Percentiles rank a stretch among this genome's conserved stretches.
Evolutionary conservation across 164 flowering plant genomes (phyloP).

Genomic region (Liquidambar formosana): DNA sequence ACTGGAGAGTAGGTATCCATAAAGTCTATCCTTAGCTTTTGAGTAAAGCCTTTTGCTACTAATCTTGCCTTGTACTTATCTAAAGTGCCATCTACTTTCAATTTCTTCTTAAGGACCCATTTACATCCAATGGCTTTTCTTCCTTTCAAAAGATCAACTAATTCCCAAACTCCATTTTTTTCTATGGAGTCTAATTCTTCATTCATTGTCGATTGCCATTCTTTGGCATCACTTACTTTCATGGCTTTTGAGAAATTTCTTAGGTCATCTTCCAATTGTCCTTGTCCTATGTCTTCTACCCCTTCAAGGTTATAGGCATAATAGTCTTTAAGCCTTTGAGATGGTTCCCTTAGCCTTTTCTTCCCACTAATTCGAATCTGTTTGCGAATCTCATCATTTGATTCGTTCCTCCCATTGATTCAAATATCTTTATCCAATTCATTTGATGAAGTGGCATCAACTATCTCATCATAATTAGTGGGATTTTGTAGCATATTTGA

Average conservation of each 20-base stretch:
- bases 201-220: not conserved
- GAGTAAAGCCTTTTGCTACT: too few relatives aligned
- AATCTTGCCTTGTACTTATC: not conserved
- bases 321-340: too few relatives aligned
- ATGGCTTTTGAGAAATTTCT: not conserved
- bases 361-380: not conserved
- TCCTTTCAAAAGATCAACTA: not conserved
- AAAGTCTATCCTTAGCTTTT: not conserved
- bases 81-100: not conserved
- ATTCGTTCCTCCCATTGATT: too few relatives aligned
- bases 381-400: too few relatives aligned
- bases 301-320: too few relatives aligned
- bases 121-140: not conserved
- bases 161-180: not conserved
- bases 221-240: not conserved
- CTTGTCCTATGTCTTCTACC: too few relatives aligned
- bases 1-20: not conserved
- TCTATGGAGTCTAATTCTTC: not conserved
- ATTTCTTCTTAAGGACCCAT: not conserved
- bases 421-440: not conserved
- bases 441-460: not conserved
- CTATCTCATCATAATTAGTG: too few relatives aligned
- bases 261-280: too few relatives aligned
- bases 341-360: not conserved
- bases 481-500: not conserved